Base-by-base conservation (phyloP, 2,329 filamentous ascomycete species). In the Annulohypoxylon truncatum region DNA sequence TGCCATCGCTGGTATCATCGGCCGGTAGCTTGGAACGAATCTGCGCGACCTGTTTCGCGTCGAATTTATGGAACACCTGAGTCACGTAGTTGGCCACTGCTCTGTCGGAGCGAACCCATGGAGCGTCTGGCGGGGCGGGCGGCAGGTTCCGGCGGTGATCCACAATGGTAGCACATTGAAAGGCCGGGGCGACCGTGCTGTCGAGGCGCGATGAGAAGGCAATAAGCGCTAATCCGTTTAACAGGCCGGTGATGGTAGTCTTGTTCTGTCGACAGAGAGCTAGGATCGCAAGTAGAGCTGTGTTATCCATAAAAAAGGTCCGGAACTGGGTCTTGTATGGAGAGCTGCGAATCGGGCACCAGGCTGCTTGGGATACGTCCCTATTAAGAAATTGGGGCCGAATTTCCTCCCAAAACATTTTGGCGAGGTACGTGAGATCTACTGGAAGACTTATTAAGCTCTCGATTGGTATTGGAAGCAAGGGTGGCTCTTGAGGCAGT, bases 401-500 rank as follows among this genome's bases (percentile, higher is more conserved):
- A 13, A 67, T 22, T 33, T 72, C 70, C 2, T 67, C 24, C 72
- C 69, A 73, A 2, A 63, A 40, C 2, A 59, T 24, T 60, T 66
- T 50, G 3, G 59, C 2, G 31, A 54, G 46, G 67, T 62, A 61
- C 26, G 60, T 48, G 48, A 67, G 2, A 47, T 52, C 57, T 40
- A 73, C 10, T 13, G 63, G 13, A 56, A 64, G 62, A 12, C 56
- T 72, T 55, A 4, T 69, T 20, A 64, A 2, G 50, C 40, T 59
- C 57, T 77, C 71, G 38, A 75, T 71, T 52, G 75, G 72, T 33
- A 54, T 57, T 47, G 76, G 77, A 60, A 76, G 73, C 24, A 66
- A 54, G 6, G 74, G 67, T 13, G 68, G 46, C n/a, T 65, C 47
- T 64, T 73, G 44, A 29, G 71, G 68, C 26, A 76, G 71, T 58